phyloP scores from a whole-genome alignment of 306 rosid genomes.

The Ormosia semicastrata region DNA sequence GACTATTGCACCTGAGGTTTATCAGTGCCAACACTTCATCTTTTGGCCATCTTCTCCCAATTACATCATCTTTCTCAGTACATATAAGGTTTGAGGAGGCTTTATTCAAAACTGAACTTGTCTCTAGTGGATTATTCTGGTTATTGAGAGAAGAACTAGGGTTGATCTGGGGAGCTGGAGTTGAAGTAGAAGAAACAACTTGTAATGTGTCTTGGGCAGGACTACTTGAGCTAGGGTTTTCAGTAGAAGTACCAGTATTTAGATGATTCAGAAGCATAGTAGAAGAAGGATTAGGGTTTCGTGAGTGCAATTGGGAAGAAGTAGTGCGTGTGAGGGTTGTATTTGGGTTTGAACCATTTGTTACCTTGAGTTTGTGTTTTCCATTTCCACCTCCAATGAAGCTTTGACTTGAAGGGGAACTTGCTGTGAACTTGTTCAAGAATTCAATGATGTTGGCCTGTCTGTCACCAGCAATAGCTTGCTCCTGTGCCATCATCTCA shows the following conservation, averaged over 20 bases:
- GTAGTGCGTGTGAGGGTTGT: neutral
- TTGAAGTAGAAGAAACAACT: conserved; percentile 17
- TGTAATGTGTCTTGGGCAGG: conserved; percentile 6
- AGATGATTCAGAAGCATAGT: conserved; percentile 7
- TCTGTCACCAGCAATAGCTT: conserved; percentile 69
- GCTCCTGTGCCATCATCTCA: conserved; percentile 75
- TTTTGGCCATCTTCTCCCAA: conserved; percentile 91
- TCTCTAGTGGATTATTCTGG: conserved; percentile 1
- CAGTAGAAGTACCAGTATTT: neutral
- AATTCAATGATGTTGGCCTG: conserved; percentile 67
- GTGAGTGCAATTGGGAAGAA: neutral
- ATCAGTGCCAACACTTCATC: conserved; percentile 90
- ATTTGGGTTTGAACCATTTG: conserved; percentile 21
- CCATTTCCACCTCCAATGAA: neutral
- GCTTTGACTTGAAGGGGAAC: conserved; percentile 1
- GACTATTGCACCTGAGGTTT: conserved; percentile 58
- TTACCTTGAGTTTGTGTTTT: neutral
- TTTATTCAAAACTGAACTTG: neutral
- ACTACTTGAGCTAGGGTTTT: conserved; percentile 55
- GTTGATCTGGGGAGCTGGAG: conserved; percentile 19
- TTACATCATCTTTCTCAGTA: conserved; percentile 41
- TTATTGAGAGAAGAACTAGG: conserved; percentile 30
- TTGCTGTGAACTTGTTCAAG: conserved; percentile 54
- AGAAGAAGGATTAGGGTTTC: conserved; percentile 44
- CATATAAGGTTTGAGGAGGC: conserved; percentile 3